Percentiles rank a stretch among this genome's conserved stretches.
Conservation (phyloP, 2,329 filamentous ascomycete species). For the Aspergillus eucalypticola region DNA sequence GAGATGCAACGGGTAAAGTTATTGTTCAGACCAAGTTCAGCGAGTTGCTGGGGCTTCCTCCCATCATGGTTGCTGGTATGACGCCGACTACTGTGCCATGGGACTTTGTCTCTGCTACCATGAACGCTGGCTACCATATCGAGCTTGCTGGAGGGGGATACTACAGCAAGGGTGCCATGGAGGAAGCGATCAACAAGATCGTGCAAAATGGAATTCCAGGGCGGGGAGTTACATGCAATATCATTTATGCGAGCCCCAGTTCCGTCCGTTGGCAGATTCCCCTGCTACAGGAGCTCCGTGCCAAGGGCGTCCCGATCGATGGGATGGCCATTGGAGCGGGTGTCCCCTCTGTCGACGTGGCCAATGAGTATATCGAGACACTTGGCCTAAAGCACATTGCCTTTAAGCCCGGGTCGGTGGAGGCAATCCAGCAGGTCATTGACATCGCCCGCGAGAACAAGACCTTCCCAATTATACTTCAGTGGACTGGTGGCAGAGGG, state of each 20-base stretch:
- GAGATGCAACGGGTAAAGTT: neutral
- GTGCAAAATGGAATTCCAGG: neutral
- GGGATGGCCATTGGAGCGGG: neutral
- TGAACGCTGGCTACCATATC: constrained; percentile 9
- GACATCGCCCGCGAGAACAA: neutral
- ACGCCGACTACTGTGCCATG: constrained; percentile 8
- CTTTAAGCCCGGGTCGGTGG: neutral
- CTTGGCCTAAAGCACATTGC: neutral
- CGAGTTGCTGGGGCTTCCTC: constrained; percentile 1
- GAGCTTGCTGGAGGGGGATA: constrained; percentile 9
- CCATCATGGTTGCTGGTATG: constrained; percentile 10
- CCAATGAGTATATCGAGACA: neutral
- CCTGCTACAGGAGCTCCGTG: neutral
- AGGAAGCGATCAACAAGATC: constrained; percentile 3
- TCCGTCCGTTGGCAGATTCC: constrained; percentile 5
- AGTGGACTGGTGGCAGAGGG: neutral
- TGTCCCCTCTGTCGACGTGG: neutral
- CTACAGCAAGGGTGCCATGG: neutral
- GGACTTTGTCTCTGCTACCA: constrained; percentile 7
- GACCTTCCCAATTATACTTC: neutral
- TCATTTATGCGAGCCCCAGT: constrained; percentile 8
- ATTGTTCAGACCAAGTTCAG: constrained; percentile 6
- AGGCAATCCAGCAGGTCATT: neutral
- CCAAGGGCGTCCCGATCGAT: neutral
- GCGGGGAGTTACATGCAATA: constrained; percentile 7